These are phyloP conservation scores for Yamadazyma epiphylla DNA, from an alignment of 1,139 yeast genomes.

Conservation along the genomic window DNA sequence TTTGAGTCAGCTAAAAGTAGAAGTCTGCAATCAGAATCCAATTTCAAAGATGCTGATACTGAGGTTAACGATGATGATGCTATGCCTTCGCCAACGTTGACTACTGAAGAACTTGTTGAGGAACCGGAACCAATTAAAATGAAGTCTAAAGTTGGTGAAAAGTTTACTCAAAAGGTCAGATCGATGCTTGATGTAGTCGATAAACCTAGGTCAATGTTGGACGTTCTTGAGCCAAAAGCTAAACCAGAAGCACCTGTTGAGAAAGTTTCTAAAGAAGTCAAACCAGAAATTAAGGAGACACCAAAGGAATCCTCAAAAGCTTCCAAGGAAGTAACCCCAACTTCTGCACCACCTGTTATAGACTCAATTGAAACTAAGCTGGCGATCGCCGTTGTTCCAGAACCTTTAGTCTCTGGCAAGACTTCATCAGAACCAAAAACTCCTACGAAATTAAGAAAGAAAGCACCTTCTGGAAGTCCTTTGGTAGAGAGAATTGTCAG, in stretches of 20 bases:
- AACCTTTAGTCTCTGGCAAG: too few species aligned
- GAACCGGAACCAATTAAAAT: conserved; percentile 1
- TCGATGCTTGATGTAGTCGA: conserved; percentile 16
- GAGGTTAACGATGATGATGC: not conserved
- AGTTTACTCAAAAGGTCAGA: conserved; percentile 2
- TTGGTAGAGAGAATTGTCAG: conserved; percentile 6
- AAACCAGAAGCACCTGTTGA: not conserved
- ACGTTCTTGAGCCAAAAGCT: conserved; percentile 3
- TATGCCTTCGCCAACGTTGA: conserved; percentile 10
- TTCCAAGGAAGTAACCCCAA: not conserved
- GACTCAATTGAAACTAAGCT: too few species aligned
- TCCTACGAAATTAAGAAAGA: conserved; percentile 6
- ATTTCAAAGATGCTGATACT: not conserved
- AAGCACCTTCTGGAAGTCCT: conserved; percentile 10
- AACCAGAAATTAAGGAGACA: not conserved
- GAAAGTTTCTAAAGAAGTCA: not conserved
- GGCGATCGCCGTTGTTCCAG: too few species aligned
- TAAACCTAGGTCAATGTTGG: conserved; percentile 10
- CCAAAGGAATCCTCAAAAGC: not conserved
- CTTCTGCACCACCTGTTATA: too few species aligned
- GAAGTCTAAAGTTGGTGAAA: too few species aligned
- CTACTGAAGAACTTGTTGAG: conserved; percentile 3
- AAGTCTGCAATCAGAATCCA: not conserved
- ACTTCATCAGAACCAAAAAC: conserved; percentile 1
- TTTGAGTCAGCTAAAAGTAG: not conserved